These are phyloP conservation scores for Oxyria digyna DNA, from an alignment of 148 eudicot genomes.

Conservation along the genomic window DNA sequence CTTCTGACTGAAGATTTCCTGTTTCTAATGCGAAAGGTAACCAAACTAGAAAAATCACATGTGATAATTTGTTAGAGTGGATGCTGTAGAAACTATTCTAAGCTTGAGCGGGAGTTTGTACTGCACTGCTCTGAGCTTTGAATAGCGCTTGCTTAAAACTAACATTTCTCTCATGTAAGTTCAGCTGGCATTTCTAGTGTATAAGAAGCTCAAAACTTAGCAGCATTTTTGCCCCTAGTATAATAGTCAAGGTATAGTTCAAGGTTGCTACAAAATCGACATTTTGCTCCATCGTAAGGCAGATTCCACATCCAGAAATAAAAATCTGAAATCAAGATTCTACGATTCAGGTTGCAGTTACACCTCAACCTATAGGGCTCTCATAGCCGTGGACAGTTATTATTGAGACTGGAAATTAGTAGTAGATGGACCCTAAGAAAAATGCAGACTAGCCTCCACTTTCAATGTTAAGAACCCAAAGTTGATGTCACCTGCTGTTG, in stretches of 20 bases:
- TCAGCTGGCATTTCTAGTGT: background rate
- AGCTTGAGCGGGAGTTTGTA: background rate
- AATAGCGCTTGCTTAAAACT: background rate
- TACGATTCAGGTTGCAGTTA: background rate
- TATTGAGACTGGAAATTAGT: background rate
- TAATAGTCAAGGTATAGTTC: background rate
- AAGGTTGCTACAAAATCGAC: background rate
- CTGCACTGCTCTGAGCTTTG: background rate
- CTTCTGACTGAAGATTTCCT: conserved; percentile 85
- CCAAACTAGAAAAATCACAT: background rate
- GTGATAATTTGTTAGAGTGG: background rate
- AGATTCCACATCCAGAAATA: background rate
- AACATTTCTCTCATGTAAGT: background rate
- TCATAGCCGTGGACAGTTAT: background rate
- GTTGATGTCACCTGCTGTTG: too few relatives aligned
- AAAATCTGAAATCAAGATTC: background rate
- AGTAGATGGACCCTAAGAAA: background rate
- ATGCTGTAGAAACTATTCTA: background rate
- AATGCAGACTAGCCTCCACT: background rate
- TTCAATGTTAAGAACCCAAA: background rate
- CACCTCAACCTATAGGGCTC: background rate
- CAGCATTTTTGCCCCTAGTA: background rate
- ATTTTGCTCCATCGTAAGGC: background rate
- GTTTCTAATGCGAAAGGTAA: conserved; percentile 83
- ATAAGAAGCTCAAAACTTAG: background rate